These are phyloP conservation scores for Myxozyma mucilagina DNA, from an alignment of 805 yeast species.

Conservation along the genomic window DNA sequence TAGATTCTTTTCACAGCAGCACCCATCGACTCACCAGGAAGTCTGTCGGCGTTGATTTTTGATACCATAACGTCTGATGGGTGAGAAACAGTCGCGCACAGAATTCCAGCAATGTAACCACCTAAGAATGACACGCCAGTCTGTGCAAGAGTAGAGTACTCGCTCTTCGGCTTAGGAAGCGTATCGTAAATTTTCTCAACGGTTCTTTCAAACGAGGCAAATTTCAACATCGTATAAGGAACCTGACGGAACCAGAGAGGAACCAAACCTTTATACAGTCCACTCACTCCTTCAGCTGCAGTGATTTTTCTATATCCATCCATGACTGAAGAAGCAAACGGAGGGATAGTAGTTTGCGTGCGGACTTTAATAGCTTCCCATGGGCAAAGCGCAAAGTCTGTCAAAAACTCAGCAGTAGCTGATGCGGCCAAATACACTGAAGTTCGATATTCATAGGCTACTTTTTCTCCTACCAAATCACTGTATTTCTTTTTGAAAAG, in stretches of 20 bases:
- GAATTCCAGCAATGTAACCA: slow-evolving; percentile 95
- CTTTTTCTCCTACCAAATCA: slow-evolving; percentile 60
- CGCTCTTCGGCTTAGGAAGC: slow-evolving; percentile 55
- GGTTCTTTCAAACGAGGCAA: slow-evolving; percentile 88
- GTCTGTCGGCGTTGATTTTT: slow-evolving; percentile 73
- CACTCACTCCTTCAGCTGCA: slow-evolving; percentile 66
- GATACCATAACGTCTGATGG: slow-evolving; percentile 98
- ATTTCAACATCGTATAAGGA: slow-evolving; percentile 96
- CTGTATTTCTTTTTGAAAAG: slow-evolving; percentile 78
- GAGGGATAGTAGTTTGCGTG: slow-evolving; percentile 83
- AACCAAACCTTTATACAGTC: slow-evolving; percentile 81
- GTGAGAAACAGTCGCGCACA: slow-evolving; percentile 92
- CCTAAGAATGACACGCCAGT: slow-evolving; percentile 93
- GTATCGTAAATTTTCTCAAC: slow-evolving; percentile 74
- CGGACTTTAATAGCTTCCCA: slow-evolving; percentile 92
- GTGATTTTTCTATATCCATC: slow-evolving; percentile 68
- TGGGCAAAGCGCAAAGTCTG: slow-evolving; percentile 88
- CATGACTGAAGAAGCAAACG: slow-evolving; percentile 61
- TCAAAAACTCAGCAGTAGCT: slow-evolving; percentile 90
- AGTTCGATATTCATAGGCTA: slow-evolving; percentile 65
- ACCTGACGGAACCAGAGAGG: slow-evolving; percentile 96
- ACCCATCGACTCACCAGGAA: slow-evolving; percentile 62
- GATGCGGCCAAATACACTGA: slow-evolving; percentile 77
- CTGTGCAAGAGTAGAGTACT: slow-evolving; percentile 71
- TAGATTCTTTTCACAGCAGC: slow-evolving; percentile 67